Base-by-base conservation (phyloP, 2,329 filamentous ascomycete genomes). In the Nigrospora oryzae region DNA sequence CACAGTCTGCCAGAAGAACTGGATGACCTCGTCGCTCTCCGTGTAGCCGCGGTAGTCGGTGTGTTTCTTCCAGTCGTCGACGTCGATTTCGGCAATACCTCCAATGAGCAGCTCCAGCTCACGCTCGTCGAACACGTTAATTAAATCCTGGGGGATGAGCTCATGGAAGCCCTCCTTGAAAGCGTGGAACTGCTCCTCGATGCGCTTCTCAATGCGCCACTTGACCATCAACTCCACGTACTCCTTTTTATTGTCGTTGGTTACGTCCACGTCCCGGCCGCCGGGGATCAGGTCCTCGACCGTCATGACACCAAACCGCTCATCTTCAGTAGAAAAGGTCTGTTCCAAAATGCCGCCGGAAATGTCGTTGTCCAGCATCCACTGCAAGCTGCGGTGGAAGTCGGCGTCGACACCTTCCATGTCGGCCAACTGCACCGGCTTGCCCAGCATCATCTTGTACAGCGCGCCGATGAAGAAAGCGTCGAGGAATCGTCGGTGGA, bases 41-140 rank as follows among this genome's bases (percentile, higher is more conserved):
- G 94, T 96, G 75, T 98, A 98, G 44, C 93, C 93, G 56, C 93
- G 86, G 68, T 98, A 98, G 62, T 98, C 93, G 39, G 93, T 98
- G 70, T 98, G 93, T 75, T 98, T 98, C 84, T 98, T 97, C 93
- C 93, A 98, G 68, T 98, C 93, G 49, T 98, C 93, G 14, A 98
- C 91, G 60, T 98, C 93, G 55, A 98, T 98, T 68, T 98, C 93
- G n/a, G 93, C 93, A 57, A 98, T 98, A 76, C 93, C 93, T 53
- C 93, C 93, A 61, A 98, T 97, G 55, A 98, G 77, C 54, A 98
- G 71, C 68, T 98, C 93, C 40, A 98, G 75, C 67, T 98, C 93
- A 58, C 93, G 86, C 73, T 98, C 93, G 60, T 98, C 93, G 59
- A 98, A 98, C 36, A 98, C 93, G 57, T 96, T 97, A 67, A 98